Evolutionary conservation across 2,329 filamentous ascomycete species (phyloP).

Genomic region (Penicillium verrucosum): DNA sequence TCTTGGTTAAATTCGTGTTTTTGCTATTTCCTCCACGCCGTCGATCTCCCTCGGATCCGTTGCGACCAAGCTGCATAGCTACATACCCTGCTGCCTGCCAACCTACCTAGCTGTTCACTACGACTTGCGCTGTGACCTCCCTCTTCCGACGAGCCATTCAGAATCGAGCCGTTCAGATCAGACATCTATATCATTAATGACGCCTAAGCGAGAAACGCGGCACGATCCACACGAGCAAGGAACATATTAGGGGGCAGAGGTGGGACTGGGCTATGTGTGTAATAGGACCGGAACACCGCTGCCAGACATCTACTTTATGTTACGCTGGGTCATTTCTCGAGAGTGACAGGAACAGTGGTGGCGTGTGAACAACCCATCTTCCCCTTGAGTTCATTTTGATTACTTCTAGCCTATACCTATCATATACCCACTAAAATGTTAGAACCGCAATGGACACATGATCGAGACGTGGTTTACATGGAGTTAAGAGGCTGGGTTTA

Average conservation of each 20-base stretch:
- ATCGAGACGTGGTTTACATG: neutral
- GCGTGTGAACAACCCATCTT: neutral
- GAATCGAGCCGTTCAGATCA: neutral
- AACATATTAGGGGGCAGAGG: neutral
- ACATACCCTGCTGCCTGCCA: neutral
- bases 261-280: neutral
- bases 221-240: neutral
- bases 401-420: neutral
- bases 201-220: neutral
- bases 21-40: neutral
- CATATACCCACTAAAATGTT: neutral
- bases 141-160: neutral
- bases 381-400: neutral
- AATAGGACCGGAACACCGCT: neutral
- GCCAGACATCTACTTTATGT: neutral
- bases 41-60: neutral
- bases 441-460: neutral
- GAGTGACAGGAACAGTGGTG: neutral
- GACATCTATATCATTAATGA: neutral
- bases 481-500: too few species aligned
- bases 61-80: neutral
- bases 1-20: conserved; percentile 56
- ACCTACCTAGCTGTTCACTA: neutral
- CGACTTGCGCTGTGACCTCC: neutral
- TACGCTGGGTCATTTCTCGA: neutral